phyloP scores from a whole-genome alignment of 1,284 basidiomycete species.

The Cryptococcus jaspeensis region DNA sequence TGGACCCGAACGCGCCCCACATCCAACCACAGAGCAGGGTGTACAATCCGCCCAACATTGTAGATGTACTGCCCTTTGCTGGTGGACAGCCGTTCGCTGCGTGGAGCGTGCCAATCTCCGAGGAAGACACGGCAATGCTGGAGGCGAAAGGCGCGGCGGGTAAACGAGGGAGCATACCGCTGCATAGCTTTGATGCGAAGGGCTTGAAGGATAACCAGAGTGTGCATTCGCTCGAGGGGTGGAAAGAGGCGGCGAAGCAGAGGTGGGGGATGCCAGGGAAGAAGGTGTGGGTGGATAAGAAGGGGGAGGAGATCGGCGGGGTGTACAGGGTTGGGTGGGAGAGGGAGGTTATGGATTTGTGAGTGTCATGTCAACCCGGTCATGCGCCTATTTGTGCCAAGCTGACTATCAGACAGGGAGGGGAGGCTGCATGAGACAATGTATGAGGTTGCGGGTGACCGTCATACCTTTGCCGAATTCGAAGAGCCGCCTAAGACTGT shows the following conservation, averaged over 20 bases:
- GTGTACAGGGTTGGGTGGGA: constrained; percentile 48
- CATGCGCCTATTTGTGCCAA: not conserved
- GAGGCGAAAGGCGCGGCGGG: not conserved
- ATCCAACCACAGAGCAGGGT: constrained; percentile 5
- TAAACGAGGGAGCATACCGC: not conserved
- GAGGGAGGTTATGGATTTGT: constrained; percentile 45
- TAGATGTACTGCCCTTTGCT: constrained; percentile 31
- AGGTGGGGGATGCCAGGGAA: constrained; percentile 17
- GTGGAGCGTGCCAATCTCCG: constrained; percentile 16
- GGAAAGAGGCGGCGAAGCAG: constrained; percentile 20
- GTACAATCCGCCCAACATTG: constrained; percentile 20
- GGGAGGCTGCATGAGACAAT: constrained; percentile 45
- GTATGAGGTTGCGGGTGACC: constrained; percentile 33
- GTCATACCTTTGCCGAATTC: constrained; percentile 37
- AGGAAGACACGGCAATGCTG: not conserved
- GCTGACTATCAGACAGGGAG: constrained; percentile 27
- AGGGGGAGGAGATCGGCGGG: constrained; percentile 14
- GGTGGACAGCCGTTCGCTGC: constrained; percentile 22
- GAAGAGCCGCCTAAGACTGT: constrained; percentile 34
- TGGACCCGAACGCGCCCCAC: not conserved
- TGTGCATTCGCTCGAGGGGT: constrained; percentile 9
- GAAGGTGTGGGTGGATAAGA: constrained; percentile 20
- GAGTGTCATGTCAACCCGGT: constrained; percentile 7
- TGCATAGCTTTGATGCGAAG: not conserved
- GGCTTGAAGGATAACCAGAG: not conserved